These are phyloP conservation scores for Fistulinella staudtii DNA, from an alignment of 1,284 basidiomycete genomes.

Conservation along the genomic window DNA sequence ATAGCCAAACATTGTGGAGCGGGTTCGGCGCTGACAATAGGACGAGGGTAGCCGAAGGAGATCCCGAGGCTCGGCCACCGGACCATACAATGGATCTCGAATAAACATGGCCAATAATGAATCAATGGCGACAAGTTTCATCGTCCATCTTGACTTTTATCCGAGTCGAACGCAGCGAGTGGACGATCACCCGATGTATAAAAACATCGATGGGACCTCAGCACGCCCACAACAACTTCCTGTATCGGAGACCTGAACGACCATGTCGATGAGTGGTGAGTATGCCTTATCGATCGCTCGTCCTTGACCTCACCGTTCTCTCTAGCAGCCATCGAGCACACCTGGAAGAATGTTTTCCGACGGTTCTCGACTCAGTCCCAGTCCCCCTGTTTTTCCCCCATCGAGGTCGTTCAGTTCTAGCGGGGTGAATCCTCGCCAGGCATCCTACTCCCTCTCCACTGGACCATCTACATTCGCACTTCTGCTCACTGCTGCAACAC, in stretches of 20 bases:
- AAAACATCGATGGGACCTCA: not conserved
- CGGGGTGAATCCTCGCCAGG: conserved; percentile 15
- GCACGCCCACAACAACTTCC: too few species aligned
- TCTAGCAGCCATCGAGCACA: not conserved
- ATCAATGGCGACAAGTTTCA: not conserved
- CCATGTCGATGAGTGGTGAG: not conserved
- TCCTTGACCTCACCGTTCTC: not conserved
- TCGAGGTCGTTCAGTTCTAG: conserved; percentile 30
- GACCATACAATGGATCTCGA: too few species aligned
- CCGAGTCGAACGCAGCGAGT: not conserved
- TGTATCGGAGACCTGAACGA: too few species aligned
- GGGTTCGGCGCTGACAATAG: too few species aligned
- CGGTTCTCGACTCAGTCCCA: conserved; percentile 15
- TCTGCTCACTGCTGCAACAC: conserved; percentile 17
- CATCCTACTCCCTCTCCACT: conserved; percentile 23
- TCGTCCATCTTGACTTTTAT: not conserved
- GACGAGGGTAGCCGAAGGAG: too few species aligned
- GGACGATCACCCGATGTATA: not conserved
- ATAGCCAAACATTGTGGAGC: too few species aligned
- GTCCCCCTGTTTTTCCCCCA: conserved; percentile 20
- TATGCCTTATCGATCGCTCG: not conserved
- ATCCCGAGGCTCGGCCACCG: too few species aligned
- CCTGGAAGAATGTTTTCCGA: not conserved
- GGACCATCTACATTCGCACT: conserved; percentile 26
- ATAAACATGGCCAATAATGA: not conserved